Evolutionary conservation across 2,329 filamentous ascomycete genomes (phyloP).

Genomic region (Pseudogymnoascus sp.): DNA sequence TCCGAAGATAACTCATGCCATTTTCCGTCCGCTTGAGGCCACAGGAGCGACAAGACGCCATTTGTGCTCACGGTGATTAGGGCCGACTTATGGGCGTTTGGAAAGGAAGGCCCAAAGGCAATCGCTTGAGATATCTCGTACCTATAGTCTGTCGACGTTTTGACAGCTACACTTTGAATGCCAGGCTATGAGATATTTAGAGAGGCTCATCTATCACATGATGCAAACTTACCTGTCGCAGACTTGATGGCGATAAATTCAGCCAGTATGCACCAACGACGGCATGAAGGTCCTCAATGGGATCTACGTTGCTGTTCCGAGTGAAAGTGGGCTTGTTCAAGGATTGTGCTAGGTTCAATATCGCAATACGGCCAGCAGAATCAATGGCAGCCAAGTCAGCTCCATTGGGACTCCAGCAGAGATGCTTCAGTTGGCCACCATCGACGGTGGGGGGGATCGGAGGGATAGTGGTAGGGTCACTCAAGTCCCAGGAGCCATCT

Average conservation of each 20-base stretch:
- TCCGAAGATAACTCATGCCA: conserved; percentile 69
- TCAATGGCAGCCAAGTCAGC: conserved; percentile 82
- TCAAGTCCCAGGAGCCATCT: conserved; percentile 68
- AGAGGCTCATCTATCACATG: neutral
- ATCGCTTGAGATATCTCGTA: conserved; percentile 62
- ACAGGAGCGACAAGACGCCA: conserved; percentile 69
- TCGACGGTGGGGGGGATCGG: conserved; percentile 55
- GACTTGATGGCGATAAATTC: conserved; percentile 23
- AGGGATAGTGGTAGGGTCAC: conserved; percentile 59
- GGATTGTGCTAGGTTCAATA: conserved; percentile 63
- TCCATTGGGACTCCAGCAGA: conserved; percentile 70
- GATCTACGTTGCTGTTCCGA: conserved; percentile 58
- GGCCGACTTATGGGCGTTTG: conserved; percentile 62
- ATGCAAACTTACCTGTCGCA: conserved; percentile 22
- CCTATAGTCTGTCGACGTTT: conserved; percentile 53
- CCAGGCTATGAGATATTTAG: conserved; percentile 32
- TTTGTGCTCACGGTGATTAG: conserved; percentile 70
- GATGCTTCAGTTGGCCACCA: conserved; percentile 64
- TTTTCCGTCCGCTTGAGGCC: conserved; percentile 64
- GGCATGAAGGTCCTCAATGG: conserved; percentile 65
- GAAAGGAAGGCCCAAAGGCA: conserved; percentile 66
- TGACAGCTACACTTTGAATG: conserved; percentile 56
- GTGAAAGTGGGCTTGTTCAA: conserved; percentile 64
- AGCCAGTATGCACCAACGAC: conserved; percentile 87
- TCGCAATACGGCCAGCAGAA: conserved; percentile 65